phyloP scores from a whole-genome alignment of 345 rosid genomes.

The Anacardium occidentale region DNA sequence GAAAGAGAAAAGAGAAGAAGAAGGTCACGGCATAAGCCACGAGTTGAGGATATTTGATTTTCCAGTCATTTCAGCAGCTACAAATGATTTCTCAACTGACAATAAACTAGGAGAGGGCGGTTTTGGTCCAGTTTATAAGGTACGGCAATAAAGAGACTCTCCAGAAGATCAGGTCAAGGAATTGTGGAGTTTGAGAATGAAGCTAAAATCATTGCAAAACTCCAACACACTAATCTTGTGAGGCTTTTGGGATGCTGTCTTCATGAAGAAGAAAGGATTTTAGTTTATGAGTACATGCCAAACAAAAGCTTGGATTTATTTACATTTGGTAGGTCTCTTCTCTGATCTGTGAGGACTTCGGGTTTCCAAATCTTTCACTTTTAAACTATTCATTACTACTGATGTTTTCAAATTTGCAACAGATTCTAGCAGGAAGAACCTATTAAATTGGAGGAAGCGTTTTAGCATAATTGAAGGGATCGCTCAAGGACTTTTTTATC shows the following conservation, averaged over 20 bases:
- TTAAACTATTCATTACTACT: background rate
- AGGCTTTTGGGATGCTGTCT: constrained; percentile 16
- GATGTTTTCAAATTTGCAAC: background rate
- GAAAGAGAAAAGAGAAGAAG: background rate
- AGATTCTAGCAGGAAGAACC: background rate
- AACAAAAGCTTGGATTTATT: constrained; percentile 12
- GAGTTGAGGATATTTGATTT: constrained; percentile 14
- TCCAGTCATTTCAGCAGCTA: constrained; percentile 8
- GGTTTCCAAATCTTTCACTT: background rate
- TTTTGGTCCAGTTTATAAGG: constrained; percentile 7
- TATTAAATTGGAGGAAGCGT: constrained; percentile 9
- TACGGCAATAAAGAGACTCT: constrained; percentile 7
- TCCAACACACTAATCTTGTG: constrained; percentile 17
- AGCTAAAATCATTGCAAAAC: constrained; percentile 9
- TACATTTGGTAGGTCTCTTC: background rate
- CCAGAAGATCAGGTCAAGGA: constrained; percentile 4
- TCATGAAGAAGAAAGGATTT: background rate
- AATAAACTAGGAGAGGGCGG: constrained; percentile 14
- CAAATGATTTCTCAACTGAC: background rate
- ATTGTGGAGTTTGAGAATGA: constrained; percentile 9
- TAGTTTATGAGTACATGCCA: constrained; percentile 1
- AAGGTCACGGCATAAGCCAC: background rate
- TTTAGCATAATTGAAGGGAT: constrained; percentile 19
- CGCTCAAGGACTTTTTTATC: constrained; percentile 18
- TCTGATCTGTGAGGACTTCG: background rate